Evolutionary conservation across 2,329 filamentous ascomycete genomes (phyloP), one percentile per base, ranked within the genome.

Genomic region (Xenoacremonium recifei): DNA sequence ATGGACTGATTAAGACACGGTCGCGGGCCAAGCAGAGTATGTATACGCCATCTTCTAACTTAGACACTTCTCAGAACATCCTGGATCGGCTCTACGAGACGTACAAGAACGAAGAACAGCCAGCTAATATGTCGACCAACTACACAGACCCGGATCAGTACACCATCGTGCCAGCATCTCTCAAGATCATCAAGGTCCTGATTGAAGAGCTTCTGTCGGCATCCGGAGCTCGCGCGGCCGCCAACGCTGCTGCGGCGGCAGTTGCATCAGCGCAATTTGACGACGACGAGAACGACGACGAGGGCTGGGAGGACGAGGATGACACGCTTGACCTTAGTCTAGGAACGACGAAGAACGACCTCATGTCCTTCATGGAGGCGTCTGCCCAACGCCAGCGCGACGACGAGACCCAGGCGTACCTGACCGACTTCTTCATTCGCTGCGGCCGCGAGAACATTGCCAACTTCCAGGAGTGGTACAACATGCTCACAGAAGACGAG

Each of bases 151-250:
- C 93, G 13, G 91, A 96, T 62, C 84, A 86, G 62, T 97, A 85
- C 70, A 96, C 90, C 5, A 81, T 87, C 46, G 82, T 99, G 44
- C 82, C 91, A 0, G 91, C 91, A 0, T 84, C 89, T 2, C 77
- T 99, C 60, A 99, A 99, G 71, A 96, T 99, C 47, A 71, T 97
- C 67, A 99, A 99, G 72, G 85, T 97, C 4, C 80, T 99, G 7
- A 85, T 97, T 35, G 89, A 96, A 60, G 93, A 99, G 68, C 80
- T 99, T 3, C 75, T 87, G 5, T 89, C 88, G 0, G 89, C 90
- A 2, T 84, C 87, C 4, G 89, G 88, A 18, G 68, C 70, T n/a
- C 68, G 73, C 45, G 71, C 71, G 36, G 77, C 82, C 37, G 73
- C 83, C 1, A 80, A 78, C 15, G 78, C 80, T 0, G 84, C 82